These are phyloP conservation scores for Suillus subluteus DNA, from an alignment of 768 basidiomycete species.

Conservation along the genomic window DNA sequence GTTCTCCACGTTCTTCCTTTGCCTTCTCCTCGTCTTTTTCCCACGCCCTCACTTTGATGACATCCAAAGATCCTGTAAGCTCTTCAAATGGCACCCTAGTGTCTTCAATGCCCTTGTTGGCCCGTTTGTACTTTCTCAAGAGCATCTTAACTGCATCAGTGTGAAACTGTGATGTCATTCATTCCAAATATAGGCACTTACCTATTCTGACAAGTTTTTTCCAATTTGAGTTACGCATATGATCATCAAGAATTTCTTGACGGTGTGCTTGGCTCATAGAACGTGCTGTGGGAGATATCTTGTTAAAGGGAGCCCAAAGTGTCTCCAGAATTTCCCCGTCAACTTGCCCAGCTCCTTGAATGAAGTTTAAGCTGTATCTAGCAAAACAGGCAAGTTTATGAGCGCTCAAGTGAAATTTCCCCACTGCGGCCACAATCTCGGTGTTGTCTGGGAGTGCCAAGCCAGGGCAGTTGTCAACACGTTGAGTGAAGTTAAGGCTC, in stretches of 20 bases:
- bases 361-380: slow-evolving; percentile 38
- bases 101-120: background rate
- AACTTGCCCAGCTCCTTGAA: slow-evolving; percentile 28
- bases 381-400: slow-evolving; percentile 18
- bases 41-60: background rate
- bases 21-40: background rate
- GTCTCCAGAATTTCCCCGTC: slow-evolving; percentile 37
- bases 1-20: background rate
- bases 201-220: slow-evolving; percentile 33
- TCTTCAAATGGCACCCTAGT: slow-evolving; percentile 8
- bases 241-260: slow-evolving; percentile 33
- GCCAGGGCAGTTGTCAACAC: background rate
- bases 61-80: slow-evolving; percentile 3
- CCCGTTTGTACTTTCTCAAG: background rate
- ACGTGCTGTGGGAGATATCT: slow-evolving; percentile 23
- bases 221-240: slow-evolving; percentile 39
- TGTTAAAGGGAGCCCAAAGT: background rate
- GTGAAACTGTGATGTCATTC: too few relatives aligned
- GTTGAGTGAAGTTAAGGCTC: slow-evolving; percentile 17
- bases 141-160: background rate
- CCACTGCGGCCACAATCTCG: slow-evolving; percentile 23
- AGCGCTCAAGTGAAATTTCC: slow-evolving; percentile 31
- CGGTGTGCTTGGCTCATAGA: slow-evolving; percentile 28
- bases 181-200: slow-evolving; percentile 10
- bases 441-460: background rate